Base-by-base conservation (phyloP, 805 yeast genomes). In the Yueomyces sinensis region DNA sequence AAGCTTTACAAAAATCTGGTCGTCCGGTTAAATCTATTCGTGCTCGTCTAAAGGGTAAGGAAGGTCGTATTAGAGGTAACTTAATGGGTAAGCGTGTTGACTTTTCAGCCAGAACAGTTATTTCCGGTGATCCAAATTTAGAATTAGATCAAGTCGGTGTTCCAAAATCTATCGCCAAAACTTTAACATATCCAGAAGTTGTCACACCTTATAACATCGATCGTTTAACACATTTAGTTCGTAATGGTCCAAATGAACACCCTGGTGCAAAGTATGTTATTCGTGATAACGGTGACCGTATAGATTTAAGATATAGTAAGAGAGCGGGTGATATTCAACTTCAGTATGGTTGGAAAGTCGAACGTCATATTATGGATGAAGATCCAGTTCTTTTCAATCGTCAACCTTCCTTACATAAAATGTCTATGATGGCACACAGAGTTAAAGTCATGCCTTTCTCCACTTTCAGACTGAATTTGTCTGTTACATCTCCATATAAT, bases 381-480 rank as follows among this genome's bases (percentile, higher is more conserved):
- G 99, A 91, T 57, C 97, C 98, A 3, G 98, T 91, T 24, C 70
- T 91, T 50, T 91, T 91, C 70, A 91, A 91, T 59, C 94, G 99
- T 70, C 99, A 91, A 66, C 99, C 99, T 33, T 91, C 98, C 31
- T 70, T 91, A 59, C 99, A 91, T 66, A 91, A 93, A 61, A 91
- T 91, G 97, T 89, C 97, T 36, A 91, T 91, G 98, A 91, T 91
- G 97, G 94, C 95, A 14, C 99, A 91, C 58, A 74, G 95, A 62
- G 98, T 91, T 27, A 86, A 82, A 56, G 98, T 91, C 32, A 86
- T 91, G 95, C 99, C 99, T 11, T 91, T 86, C 56, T 87, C 97
- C 5, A 91, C 99, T 0, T 91, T 91, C 69, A 74, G 99, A 65
- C 69, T 91, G 65, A 91, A 91, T 55, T 67, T 91, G 56, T 91